A percentile compares a stretch with the other conserved stretches of the same genome.
These are phyloP conservation scores for Durio zibethinus DNA, from an alignment of 345 rosid species.

Conservation along the genomic window DNA sequence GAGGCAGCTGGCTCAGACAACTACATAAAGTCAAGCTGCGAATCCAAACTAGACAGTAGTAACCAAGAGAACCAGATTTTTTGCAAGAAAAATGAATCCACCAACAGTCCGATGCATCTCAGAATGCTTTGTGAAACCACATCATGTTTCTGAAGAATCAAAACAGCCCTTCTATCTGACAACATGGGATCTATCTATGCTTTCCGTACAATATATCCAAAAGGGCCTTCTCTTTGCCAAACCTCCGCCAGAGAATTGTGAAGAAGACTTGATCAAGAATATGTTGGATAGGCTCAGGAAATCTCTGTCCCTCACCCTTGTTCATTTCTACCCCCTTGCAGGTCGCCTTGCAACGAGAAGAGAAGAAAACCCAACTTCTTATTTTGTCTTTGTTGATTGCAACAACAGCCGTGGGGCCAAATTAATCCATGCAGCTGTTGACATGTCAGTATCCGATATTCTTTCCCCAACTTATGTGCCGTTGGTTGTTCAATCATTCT, in stretches of 20 bases:
- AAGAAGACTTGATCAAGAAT: constrained; percentile 29
- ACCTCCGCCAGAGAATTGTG: constrained; percentile 24
- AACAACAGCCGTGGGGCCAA: constrained; percentile 44
- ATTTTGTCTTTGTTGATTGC: constrained; percentile 52
- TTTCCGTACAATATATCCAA: constrained; percentile 64
- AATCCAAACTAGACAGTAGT: not conserved
- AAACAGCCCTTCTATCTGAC: constrained; percentile 46
- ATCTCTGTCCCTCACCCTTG: constrained; percentile 56
- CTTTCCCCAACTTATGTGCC: constrained; percentile 55
- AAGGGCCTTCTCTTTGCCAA: constrained; percentile 59
- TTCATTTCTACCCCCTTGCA: constrained; percentile 67
- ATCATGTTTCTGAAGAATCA: constrained; percentile 29
- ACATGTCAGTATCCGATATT: constrained; percentile 40
- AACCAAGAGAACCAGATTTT: not conserved
- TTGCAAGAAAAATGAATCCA: constrained; percentile 13
- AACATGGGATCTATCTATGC: constrained; percentile 71
- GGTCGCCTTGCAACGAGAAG: constrained; percentile 47
- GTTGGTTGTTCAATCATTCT: constrained; percentile 51
- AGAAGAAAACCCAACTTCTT: constrained; percentile 32
- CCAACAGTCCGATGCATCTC: constrained; percentile 34
- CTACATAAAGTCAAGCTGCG: not conserved
- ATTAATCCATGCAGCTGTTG: constrained; percentile 43
- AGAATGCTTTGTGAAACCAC: constrained; percentile 59
- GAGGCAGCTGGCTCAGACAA: no score
- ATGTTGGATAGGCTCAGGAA: constrained; percentile 39